phyloP scores from a whole-genome alignment of 2,329 filamentous ascomycete genomes.

The Setomelanomma holmii region DNA sequence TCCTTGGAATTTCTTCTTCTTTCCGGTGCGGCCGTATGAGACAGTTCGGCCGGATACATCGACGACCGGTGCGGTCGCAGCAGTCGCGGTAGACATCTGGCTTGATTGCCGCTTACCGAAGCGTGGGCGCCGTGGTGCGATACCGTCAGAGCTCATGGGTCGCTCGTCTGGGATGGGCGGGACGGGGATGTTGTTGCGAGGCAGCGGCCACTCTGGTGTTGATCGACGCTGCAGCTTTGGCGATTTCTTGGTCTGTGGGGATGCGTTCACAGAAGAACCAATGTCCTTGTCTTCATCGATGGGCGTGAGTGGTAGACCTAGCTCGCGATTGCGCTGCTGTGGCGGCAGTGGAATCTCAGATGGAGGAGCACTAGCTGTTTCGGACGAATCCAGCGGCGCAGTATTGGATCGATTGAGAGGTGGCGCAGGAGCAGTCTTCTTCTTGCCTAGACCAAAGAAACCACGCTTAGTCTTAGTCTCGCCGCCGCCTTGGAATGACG shows the following conservation, averaged over 20 bases:
- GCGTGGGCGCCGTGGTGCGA: conserved; percentile 25
- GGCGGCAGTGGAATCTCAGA: conserved; percentile 41
- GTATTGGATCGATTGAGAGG: not conserved
- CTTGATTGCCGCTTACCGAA: conserved; percentile 34
- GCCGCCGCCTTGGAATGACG: conserved; percentile 33
- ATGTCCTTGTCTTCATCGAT: conserved; percentile 45
- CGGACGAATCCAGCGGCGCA: conserved; percentile 38
- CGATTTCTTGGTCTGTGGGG: conserved; percentile 31
- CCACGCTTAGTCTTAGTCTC: conserved; percentile 51
- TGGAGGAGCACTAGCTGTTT: not conserved
- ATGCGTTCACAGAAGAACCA: conserved; percentile 15
- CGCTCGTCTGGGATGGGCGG: conserved; percentile 32
- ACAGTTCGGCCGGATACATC: conserved; percentile 25
- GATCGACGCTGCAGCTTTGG: conserved; percentile 59
- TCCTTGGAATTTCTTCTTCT: conserved; percentile 72
- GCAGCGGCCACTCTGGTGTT: conserved; percentile 60
- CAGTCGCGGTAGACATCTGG: conserved; percentile 26
- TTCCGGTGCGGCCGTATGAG: conserved; percentile 44
- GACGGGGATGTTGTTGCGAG: conserved; percentile 30
- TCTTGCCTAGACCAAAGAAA: conserved; percentile 66
- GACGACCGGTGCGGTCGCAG: conserved; percentile 33
- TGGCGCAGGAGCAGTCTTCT: conserved; percentile 57
- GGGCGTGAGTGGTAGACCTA: conserved; percentile 37
- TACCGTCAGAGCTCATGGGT: conserved; percentile 42
- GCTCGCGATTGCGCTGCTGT: conserved; percentile 31